These are phyloP conservation scores for Fusarium sp. DNA, from an alignment of 2,329 filamentous ascomycete genomes.

Conservation along the genomic window DNA sequence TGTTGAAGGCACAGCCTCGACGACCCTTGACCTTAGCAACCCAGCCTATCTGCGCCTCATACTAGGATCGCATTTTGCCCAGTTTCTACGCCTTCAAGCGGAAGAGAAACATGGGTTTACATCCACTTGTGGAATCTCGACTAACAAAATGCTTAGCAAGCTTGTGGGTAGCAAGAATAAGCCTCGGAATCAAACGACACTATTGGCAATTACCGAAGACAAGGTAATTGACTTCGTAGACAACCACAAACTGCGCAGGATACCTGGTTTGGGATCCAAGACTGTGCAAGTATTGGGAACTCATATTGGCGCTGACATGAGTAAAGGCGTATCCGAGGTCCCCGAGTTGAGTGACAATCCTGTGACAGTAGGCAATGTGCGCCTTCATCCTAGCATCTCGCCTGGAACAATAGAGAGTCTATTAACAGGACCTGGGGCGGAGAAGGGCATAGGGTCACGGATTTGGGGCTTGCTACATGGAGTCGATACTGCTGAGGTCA, in stretches of 20 bases:
- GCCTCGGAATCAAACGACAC: constrained; percentile 86
- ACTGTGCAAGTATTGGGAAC: constrained; percentile 64
- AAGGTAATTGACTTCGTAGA: constrained; percentile 79
- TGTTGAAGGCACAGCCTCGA: constrained; percentile 55
- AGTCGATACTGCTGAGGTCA: constrained; percentile 80
- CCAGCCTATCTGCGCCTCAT: constrained; percentile 72
- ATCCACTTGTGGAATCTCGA: constrained; percentile 87
- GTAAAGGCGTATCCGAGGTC: constrained; percentile 50
- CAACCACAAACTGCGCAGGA: constrained; percentile 78
- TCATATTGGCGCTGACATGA: constrained; percentile 60
- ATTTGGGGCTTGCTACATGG: constrained; percentile 87
- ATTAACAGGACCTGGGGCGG: constrained; percentile 76
- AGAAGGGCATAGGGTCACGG: constrained; percentile 77
- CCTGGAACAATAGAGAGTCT: constrained; percentile 75
- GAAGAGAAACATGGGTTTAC: constrained; percentile 86
- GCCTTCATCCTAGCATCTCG: constrained; percentile 72
- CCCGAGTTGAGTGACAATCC: constrained; percentile 55
- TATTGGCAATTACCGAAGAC: constrained; percentile 74
- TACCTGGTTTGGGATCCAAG: constrained; percentile 89
- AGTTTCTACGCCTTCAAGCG: constrained; percentile 77
- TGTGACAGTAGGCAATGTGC: constrained; percentile 75
- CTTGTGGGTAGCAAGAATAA: constrained; percentile 87
- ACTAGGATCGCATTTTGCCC: constrained; percentile 85
- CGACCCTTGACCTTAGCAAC: constrained; percentile 49
- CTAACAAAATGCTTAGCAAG: constrained; percentile 88